Conservation (phyloP, 1,284 basidiomycete genomes). For the Trichosporon inkin region DNA sequence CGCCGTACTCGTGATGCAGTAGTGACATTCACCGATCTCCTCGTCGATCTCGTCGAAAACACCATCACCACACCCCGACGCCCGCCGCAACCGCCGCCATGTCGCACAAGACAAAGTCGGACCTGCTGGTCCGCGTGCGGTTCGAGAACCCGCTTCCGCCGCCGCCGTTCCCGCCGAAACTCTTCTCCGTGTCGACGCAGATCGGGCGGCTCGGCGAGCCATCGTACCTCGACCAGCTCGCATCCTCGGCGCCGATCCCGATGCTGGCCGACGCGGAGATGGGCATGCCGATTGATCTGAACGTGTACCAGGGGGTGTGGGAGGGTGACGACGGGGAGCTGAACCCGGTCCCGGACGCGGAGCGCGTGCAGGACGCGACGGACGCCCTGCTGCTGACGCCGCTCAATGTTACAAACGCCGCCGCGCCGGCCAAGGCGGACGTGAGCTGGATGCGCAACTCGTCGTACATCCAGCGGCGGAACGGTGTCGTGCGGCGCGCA, state of each 20-base stretch:
- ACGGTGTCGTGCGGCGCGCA: conserved; percentile 27
- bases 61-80: background rate
- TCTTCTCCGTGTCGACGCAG: conserved; percentile 80
- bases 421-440: conserved; percentile 47
- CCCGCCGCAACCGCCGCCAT: background rate
- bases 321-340: conserved; percentile 66
- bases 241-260: conserved; percentile 72
- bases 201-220: conserved; percentile 74
- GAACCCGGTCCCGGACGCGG: conserved; percentile 67
- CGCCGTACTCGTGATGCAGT: background rate
- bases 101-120: conserved; percentile 45
- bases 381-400: conserved; percentile 41
- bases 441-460: conserved; percentile 87
- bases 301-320: conserved; percentile 75
- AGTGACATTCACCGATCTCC: background rate
- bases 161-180: conserved; percentile 90
- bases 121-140: conserved; percentile 83
- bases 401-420: conserved; percentile 18
- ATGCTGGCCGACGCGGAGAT: conserved; percentile 93
- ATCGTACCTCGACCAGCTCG: conserved; percentile 73
- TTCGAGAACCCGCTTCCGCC: conserved; percentile 88
- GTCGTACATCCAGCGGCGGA: conserved; percentile 67
- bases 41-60: background rate
- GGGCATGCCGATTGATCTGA: conserved; percentile 87
- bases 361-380: conserved; percentile 25